Base-by-base conservation (phyloP, 441 rosid genomes). In the Rhodomyrtus psidioides region DNA sequence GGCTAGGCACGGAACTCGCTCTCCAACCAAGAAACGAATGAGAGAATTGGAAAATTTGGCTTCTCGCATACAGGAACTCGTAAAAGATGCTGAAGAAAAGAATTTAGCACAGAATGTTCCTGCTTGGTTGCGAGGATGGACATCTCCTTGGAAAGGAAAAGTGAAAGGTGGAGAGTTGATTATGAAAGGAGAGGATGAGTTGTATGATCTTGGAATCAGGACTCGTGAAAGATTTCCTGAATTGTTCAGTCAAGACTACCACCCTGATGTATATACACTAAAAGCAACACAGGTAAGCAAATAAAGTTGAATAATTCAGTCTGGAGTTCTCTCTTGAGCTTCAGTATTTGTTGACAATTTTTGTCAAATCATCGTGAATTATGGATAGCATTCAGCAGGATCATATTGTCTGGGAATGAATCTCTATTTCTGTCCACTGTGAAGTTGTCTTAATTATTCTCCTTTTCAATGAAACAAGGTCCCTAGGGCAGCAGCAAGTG, bases 1-100 rank as follows among this genome's bases (percentile, higher is more conserved):
- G 99, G 97, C 98, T 88, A 94, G 99, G 89, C 99, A 96, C 85
- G 99, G 99, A 81, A 95, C 99, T 87, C 98, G 99, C 83, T 91
- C 98, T 84, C 99, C 99, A 6, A 95, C 99, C n/a, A 94, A 93
- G 91, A 95, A 95, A 84, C 91, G 99, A 87, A 92, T 94, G 90
- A 88, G 91, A 86, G 99, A 96, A 86, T 83, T 97, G 85, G 97
- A 95, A 55, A 85, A 75, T 83, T 86, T 97, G 92, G 93, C 97
- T 82, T 89, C 89, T 81, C 96, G 88, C 88, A 86, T 96, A 84
- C 93, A 90, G 85, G 93, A 91, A 87, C 90, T 96, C 39, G 74
- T 95, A 60, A 91, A 87, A 83, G 94, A 93, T 79, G 96, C 94
- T 17, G 89, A 94, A 87, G 92, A 92, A 82, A 89, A 87, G 42